Evolutionary conservation across 2,329 filamentous ascomycete genomes (phyloP).

Genomic region (Trichoderma hamatum): DNA sequence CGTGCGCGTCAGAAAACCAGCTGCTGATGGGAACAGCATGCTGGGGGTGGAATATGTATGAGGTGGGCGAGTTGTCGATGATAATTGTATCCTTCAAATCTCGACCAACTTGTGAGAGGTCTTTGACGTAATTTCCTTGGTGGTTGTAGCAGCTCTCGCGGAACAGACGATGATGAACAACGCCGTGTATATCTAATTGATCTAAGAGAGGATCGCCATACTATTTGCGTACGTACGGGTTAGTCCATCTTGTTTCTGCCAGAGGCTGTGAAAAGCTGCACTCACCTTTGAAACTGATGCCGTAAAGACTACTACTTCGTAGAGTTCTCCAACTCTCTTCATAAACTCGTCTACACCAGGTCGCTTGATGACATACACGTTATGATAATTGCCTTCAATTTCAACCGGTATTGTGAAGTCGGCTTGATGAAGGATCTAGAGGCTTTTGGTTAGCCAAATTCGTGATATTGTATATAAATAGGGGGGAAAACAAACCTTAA

Average conservation of each 20-base stretch:
- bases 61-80: constrained; percentile 98
- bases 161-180: constrained; percentile 95
- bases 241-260: not conserved
- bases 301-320: constrained; percentile 98
- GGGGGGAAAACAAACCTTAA: constrained; percentile 70
- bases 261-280: not conserved
- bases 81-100: constrained; percentile 98
- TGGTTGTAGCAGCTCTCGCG: constrained; percentile 99
- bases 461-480: not conserved
- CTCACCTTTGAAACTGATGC: constrained; percentile 94
- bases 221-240: constrained; percentile 46
- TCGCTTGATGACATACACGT: constrained; percentile 98
- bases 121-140: constrained; percentile 99
- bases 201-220: constrained; percentile 96
- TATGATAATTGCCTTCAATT: constrained; percentile 98
- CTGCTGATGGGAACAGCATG: constrained; percentile 99
- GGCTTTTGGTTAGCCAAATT: constrained; percentile 28
- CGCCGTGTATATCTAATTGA: constrained; percentile 94
- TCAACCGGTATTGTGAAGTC: constrained; percentile 99
- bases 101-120: constrained; percentile 93
- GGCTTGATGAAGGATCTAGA: constrained; percentile 90
- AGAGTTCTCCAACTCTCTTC: constrained; percentile 96
- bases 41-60: constrained; percentile 99
- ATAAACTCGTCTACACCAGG: constrained; percentile 99
- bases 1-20: constrained; percentile 99